Evolutionary conservation across 768 basidiomycete species (phyloP).

Genomic region (Amanita jacksonii): DNA sequence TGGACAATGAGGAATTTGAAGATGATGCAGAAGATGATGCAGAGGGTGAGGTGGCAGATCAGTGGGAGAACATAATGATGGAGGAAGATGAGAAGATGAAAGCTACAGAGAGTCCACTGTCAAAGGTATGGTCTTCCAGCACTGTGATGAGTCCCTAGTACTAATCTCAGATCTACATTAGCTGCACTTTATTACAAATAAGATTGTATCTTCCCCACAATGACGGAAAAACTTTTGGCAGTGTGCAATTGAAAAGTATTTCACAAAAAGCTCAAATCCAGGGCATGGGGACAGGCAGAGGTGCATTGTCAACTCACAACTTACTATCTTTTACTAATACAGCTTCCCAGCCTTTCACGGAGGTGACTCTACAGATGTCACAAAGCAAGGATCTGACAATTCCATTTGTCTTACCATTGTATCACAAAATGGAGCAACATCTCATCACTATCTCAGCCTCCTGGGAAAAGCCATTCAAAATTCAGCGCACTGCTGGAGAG

Average conservation of each 20-base stretch:
- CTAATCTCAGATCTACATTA: constrained; percentile 8
- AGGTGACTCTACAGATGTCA: constrained; percentile 21
- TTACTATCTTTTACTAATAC: neutral
- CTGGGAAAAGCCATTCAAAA: neutral
- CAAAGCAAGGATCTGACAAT: constrained; percentile 17
- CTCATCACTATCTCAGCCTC: constrained; percentile 9
- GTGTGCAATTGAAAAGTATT: constrained; percentile 10
- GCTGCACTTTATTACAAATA: constrained; percentile 21
- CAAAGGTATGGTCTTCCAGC: constrained; percentile 11
- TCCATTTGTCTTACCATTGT: constrained; percentile 23
- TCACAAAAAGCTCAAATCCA: neutral
- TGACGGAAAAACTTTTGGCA: constrained; percentile 17
- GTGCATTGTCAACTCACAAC: neutral
- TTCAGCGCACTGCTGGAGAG: constrained; percentile 14
- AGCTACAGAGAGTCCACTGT: constrained; percentile 11
- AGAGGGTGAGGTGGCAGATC: neutral
- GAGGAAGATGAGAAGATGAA: constrained; percentile 13
- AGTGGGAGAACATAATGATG: constrained; percentile 3
- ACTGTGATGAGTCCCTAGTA: too few species aligned
- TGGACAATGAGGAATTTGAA: constrained; percentile 13
- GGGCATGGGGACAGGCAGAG: neutral
- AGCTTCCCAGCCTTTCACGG: constrained; percentile 19
- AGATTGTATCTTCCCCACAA: constrained; percentile 24
- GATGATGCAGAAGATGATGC: constrained; percentile 14
- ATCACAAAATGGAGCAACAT: constrained; percentile 16